Evolutionary conservation across 2,329 filamentous ascomycete genomes (phyloP).

Genomic region (Fusarium sp.): DNA sequence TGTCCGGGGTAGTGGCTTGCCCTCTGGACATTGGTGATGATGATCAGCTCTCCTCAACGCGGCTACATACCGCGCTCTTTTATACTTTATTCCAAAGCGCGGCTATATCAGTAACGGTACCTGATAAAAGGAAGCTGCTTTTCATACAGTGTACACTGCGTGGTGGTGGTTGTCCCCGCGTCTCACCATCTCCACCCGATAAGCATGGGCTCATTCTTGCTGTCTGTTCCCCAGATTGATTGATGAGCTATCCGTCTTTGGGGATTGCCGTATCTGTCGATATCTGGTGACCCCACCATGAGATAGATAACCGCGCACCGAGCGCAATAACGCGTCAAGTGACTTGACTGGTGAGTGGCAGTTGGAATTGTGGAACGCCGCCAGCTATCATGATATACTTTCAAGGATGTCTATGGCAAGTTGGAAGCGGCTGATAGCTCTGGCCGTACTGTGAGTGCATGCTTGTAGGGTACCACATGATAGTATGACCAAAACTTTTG

Average conservation of each 20-base stretch:
- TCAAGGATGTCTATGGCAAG: too few relatives aligned
- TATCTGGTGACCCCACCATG: slow-evolving; percentile 23
- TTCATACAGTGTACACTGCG: too few relatives aligned
- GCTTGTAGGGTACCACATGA: too few relatives aligned
- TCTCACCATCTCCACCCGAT: slow-evolving; percentile 9
- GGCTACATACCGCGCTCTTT: slow-evolving; percentile 19
- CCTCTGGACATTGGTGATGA: slow-evolving; percentile 13
- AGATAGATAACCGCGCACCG: slow-evolving; percentile 43
- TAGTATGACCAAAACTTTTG: too few relatives aligned
- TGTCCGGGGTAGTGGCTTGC: slow-evolving; percentile 34
- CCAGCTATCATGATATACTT: too few relatives aligned
- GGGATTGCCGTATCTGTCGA: slow-evolving; percentile 18
- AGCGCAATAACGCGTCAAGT: slow-evolving; percentile 25
- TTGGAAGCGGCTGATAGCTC: too few relatives aligned
- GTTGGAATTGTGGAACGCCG: background rate
- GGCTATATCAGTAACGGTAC: slow-evolving; percentile 6
- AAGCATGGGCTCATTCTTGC: slow-evolving; percentile 20
- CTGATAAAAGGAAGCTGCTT: background rate
- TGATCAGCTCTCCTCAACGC: slow-evolving; percentile 18
- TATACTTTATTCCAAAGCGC: slow-evolving; percentile 2
- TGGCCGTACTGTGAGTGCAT: too few relatives aligned
- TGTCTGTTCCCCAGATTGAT: slow-evolving; percentile 20
- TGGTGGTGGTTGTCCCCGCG: background rate
- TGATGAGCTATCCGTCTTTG: background rate
- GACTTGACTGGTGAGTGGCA: slow-evolving; percentile 13